Percentiles rank a stretch among this genome's conserved stretches.
Evolutionary conservation across 1,284 basidiomycete genomes (phyloP).

Genomic region (Trichosporon asahii): DNA sequence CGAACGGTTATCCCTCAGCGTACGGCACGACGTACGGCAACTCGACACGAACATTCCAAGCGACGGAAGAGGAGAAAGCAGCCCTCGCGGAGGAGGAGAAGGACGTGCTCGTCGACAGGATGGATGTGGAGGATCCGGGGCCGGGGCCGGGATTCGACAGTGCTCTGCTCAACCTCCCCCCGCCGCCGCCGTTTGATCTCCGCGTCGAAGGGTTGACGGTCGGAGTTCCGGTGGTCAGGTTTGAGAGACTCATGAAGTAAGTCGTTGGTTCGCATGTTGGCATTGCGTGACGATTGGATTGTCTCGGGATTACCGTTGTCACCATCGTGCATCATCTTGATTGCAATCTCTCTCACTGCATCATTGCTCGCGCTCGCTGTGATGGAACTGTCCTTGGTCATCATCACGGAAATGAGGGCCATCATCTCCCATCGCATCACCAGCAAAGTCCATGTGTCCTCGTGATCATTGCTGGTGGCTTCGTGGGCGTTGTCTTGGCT

Average conservation of each 20-base stretch:
- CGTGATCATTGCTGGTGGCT: not conserved
- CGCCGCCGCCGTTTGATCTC: conserved; percentile 48
- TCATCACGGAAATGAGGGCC: too few relatives aligned
- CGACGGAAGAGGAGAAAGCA: conserved; percentile 2
- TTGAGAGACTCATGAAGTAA: not conserved
- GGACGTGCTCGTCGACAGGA: not conserved
- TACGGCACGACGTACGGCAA: not conserved
- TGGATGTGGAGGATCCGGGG: not conserved
- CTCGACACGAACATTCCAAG: not conserved
- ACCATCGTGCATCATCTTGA: too few relatives aligned
- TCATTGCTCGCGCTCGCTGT: too few relatives aligned
- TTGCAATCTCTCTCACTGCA: too few relatives aligned
- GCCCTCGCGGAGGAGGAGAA: conserved; percentile 1
- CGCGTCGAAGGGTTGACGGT: conserved; percentile 44
- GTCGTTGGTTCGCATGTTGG: not conserved
- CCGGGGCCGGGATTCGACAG: not conserved
- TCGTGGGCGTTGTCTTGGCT: not conserved
- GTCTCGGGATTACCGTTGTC: not conserved
- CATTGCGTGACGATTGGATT: not conserved
- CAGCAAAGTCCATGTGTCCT: not conserved
- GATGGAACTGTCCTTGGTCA: too few relatives aligned
- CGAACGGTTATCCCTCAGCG: not conserved
- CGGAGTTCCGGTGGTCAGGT: conserved; percentile 40
- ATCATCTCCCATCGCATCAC: not conserved
- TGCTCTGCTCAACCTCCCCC: conserved; percentile 45